Evolutionary conservation across 305 asterid genomes (phyloP).

Genomic region (Fraxinus velutina): DNA sequence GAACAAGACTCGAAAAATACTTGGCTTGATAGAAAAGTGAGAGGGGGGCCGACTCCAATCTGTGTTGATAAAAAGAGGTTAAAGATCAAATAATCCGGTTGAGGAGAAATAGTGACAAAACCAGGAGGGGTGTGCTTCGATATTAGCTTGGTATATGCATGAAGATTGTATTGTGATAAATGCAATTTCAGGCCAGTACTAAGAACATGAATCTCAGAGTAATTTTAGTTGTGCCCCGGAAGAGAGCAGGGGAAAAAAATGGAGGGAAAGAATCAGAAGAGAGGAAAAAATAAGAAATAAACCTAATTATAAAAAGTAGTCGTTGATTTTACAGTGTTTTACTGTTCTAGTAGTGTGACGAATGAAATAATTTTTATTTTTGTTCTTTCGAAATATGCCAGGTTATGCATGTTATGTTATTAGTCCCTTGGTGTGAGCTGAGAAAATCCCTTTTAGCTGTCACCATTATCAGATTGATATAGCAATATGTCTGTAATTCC

Average conservation of each 20-base stretch:
- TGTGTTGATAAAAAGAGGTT: conserved; percentile 1
- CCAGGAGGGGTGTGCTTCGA: background rate
- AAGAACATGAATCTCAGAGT: background rate
- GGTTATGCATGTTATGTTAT: background rate
- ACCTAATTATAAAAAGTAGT: conserved; percentile 3
- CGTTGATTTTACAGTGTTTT: conserved; percentile 3
- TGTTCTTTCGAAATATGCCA: background rate
- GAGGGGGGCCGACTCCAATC: conserved; percentile 1
- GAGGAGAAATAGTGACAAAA: background rate
- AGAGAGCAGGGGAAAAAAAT: background rate
- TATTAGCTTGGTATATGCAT: background rate
- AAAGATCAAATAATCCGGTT: background rate
- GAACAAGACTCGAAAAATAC: conserved; percentile 5
- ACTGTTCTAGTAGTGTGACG: background rate
- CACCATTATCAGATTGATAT: background rate
- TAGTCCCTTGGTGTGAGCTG: background rate
- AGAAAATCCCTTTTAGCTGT: background rate
- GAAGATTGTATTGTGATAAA: background rate
- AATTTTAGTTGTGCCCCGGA: conserved; percentile 14
- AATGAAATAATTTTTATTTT: conserved; percentile 8
- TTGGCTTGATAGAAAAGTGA: conserved; percentile 6
- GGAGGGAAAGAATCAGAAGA: background rate
- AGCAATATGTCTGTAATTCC: background rate
- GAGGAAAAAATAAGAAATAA: background rate
- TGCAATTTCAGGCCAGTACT: background rate